Conservation (phyloP, 2,329 filamentous ascomycete species). For the Juglanconis juglandina region DNA sequence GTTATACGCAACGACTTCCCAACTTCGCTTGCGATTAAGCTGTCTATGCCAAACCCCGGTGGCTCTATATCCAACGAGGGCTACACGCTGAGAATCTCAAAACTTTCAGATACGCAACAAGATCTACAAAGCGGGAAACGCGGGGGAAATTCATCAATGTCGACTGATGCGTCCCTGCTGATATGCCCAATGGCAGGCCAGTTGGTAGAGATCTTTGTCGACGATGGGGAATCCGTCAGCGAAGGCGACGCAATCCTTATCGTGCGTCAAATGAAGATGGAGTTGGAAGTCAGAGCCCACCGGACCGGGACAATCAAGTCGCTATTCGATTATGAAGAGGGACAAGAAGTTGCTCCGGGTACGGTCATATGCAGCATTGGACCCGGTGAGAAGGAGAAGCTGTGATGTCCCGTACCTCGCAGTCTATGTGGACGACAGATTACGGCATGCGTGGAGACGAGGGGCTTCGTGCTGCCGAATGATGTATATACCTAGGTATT, state of each 20-base stretch:
- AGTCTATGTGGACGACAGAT: not conserved
- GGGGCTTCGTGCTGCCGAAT: not conserved
- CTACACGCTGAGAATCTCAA: slow-evolving; percentile 4
- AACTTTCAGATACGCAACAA: slow-evolving; percentile 1
- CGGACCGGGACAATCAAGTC: slow-evolving; percentile 46
- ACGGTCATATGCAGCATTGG: slow-evolving; percentile 35
- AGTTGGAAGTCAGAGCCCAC: slow-evolving; percentile 56
- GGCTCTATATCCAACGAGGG: not conserved
- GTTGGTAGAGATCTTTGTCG: slow-evolving; percentile 56
- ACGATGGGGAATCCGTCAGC: slow-evolving; percentile 45
- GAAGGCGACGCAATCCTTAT: slow-evolving; percentile 54
- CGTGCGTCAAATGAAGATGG: slow-evolving; percentile 68
- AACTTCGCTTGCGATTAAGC: slow-evolving; percentile 51
- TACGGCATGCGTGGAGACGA: not conserved
- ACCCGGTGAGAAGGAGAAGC: slow-evolving; percentile 4
- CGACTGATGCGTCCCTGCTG: not conserved
- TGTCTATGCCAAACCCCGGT: slow-evolving; percentile 41
- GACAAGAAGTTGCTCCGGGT: slow-evolving; percentile 54
- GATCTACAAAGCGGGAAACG: not conserved
- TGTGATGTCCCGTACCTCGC: not conserved
- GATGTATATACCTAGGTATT: not conserved
- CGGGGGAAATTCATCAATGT: not conserved
- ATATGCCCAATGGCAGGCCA: slow-evolving; percentile 45
- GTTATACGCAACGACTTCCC: slow-evolving; percentile 56
- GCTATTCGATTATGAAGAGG: slow-evolving; percentile 50